These are phyloP conservation scores for Pseudocercospora crystallina DNA, from an alignment of 2,329 filamentous ascomycete species.

Conservation along the genomic window DNA sequence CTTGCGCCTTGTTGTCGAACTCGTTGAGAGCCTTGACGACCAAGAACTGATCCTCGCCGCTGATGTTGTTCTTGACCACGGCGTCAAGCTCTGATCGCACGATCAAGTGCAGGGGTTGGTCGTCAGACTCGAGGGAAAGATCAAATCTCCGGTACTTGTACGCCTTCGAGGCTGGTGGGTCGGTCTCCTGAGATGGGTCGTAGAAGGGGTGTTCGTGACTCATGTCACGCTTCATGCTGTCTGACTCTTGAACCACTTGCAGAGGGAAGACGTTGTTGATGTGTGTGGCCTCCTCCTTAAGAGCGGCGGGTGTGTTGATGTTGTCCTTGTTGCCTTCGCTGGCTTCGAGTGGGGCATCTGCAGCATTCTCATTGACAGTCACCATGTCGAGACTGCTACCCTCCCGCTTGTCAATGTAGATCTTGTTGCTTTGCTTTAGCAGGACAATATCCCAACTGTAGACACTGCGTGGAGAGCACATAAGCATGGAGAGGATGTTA, in stretches of 20 bases:
- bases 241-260: constrained; percentile 85
- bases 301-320: constrained; percentile 88
- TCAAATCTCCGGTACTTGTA: constrained; percentile 99
- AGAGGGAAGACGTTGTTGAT: constrained; percentile 99
- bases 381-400: constrained; percentile 94
- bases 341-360: constrained; percentile 87
- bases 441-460: constrained; percentile 99
- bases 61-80: constrained; percentile 90
- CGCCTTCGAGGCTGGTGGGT: constrained; percentile 89
- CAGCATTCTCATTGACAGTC: constrained; percentile 98
- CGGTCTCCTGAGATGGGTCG: constrained; percentile 87
- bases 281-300: constrained; percentile 96
- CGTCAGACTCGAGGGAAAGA: constrained; percentile 83
- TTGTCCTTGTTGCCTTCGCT: constrained; percentile 90
- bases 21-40: constrained; percentile 97
- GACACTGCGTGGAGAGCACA: constrained; percentile 94
- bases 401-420: constrained; percentile 98
- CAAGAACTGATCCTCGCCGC: constrained; percentile 85
- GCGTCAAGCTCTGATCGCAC: constrained; percentile 95
- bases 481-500: constrained; percentile 97
- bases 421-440: constrained; percentile 86
- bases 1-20: constrained; percentile 97
- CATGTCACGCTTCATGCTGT: constrained; percentile 78
- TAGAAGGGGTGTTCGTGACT: constrained; percentile 94
- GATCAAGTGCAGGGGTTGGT: constrained; percentile 88